Base-by-base conservation (phyloP, 139 green algal species). In the Micractinium conductrix region DNA sequence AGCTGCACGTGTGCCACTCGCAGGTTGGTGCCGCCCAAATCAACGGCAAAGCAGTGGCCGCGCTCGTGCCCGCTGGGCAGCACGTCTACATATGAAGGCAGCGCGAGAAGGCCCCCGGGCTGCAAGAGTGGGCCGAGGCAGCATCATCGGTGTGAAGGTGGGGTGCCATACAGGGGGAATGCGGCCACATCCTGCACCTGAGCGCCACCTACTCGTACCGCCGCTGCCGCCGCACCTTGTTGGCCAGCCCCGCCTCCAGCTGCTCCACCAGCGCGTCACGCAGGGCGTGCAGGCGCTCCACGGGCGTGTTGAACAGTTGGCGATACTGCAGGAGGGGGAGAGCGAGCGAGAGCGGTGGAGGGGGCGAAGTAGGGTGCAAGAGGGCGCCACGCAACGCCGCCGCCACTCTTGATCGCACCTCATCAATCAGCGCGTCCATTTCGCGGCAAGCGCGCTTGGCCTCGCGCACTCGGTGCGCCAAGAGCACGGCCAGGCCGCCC, bases 21-120 rank as follows among this genome's bases (percentile, higher is more conserved):
- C 62, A 98, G 95, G 87, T 98, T 98, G 48, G 95, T 98, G 79
- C 96, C 96, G 1, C 96, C 96, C 50, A 98, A 84, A 82, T 98
- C 95, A 21, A 98, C 85, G 16, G 93, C 95, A 82, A 91, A 98
- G 82, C 87, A 96, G 22, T 93, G 84, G 19, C 95, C 95, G 4
- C 17, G 85, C 83, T 98, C 95, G 28, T 90, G 48, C 19, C 92
- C 86, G 30, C 37, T 80, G n/a, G 88, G 88, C 63, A 93, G 79
- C 14, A 92, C 53, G 63, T 93, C 91, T 9, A 93, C 88, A 74
- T 88, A 91, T 37, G 85, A 91, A 7, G 91, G 91, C 63, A 93
- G 71, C 89, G 92, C 92, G 63, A 93, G 79, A 10, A 93, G 73
- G 38, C 76, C 82, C 26, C 76, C 58, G 22, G 58, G 50, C 76